Evolutionary conservation across 139 green algal genomes (phyloP).

Genomic region (Closterium sp.): DNA sequence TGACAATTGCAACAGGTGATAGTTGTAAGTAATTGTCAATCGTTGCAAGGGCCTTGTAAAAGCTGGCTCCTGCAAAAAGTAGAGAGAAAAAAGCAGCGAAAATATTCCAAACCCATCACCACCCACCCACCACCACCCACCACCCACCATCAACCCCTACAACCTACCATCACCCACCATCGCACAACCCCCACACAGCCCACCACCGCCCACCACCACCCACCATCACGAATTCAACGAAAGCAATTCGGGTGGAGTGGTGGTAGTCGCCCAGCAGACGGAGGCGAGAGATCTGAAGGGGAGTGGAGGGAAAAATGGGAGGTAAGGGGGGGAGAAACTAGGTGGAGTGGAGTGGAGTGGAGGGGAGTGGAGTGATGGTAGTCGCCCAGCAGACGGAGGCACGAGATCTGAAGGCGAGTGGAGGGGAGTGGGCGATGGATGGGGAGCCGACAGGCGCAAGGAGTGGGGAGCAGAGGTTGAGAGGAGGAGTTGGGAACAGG

Average conservation of each 20-base stretch:
- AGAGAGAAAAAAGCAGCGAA: too few relatives aligned
- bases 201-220: neutral
- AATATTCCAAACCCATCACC: too few relatives aligned
- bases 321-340: neutral
- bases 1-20: too few relatives aligned
- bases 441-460: too few relatives aligned
- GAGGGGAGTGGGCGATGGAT: too few relatives aligned
- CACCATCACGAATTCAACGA: conserved; percentile 85
- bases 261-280: conserved; percentile 84
- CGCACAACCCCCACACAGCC: neutral
- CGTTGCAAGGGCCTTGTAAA: too few relatives aligned
- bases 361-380: neutral
- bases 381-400: neutral
- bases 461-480: too few relatives aligned
- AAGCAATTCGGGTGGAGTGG: conserved; percentile 89
- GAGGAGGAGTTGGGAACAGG: too few relatives aligned
- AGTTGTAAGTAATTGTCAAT: too few relatives aligned
- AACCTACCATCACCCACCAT: neutral
- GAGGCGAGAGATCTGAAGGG: conserved; percentile 68
- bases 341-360: neutral
- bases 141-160: neutral
- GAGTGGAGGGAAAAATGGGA: neutral
- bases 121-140: neutral
- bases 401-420: conserved; percentile 31
- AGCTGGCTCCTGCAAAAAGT: too few relatives aligned